Evolutionary conservation across 495 filamentous ascomycete species (phyloP), one percentile per base, ranked within the genome.

Genomic region (Hypoxylon cercidicola): DNA sequence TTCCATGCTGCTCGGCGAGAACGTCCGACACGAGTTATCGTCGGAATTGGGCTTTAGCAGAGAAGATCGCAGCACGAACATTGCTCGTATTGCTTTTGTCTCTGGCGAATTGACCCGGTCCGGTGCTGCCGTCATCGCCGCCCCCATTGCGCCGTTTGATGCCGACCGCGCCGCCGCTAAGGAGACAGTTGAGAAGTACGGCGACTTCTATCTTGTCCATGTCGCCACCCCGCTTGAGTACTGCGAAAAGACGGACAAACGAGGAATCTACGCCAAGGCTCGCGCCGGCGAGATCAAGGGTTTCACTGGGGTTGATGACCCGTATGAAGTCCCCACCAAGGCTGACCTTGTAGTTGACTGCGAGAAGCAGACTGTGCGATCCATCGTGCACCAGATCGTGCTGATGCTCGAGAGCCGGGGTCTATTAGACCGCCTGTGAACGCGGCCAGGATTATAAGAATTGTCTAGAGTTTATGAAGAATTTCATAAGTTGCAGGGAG

Each of bases 231-330:
- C 90, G 52, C 86, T 99, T 51, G 92, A 96, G 80, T 84, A 93
- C 82, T 91, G 88, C 77, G 95, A 99, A 84, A 88, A 89, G 85
- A 97, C 93, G 54, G 95, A 99, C 78, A 96, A 92, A 86, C 84
- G 88, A 60, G 96, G 95, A 20, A 89, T 97, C 67, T 99, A 99
- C 78, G 84, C 80, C 20, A 85, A 87, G 78, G 95, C 95, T 12
- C 86, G 96, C 51, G 83, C 78, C 8, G 95, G 95, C 13, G 93
- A 97, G 84, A 96, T 99, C 80, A 95, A 92, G 87, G 93, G 93
- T 30, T 99, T 99, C 83, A 99, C 95, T 28, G 95, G 95, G 71
- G 95, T 99, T 58, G 95, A 99, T 77, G 95, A 97, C 77, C 93
- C 95, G 55, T 99, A 98, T 75, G 95, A 99, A 87, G 72, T 76